These are phyloP conservation scores for Fusarium denticulatum DNA, from an alignment of 2,329 filamentous ascomycete genomes.

Conservation along the genomic window DNA sequence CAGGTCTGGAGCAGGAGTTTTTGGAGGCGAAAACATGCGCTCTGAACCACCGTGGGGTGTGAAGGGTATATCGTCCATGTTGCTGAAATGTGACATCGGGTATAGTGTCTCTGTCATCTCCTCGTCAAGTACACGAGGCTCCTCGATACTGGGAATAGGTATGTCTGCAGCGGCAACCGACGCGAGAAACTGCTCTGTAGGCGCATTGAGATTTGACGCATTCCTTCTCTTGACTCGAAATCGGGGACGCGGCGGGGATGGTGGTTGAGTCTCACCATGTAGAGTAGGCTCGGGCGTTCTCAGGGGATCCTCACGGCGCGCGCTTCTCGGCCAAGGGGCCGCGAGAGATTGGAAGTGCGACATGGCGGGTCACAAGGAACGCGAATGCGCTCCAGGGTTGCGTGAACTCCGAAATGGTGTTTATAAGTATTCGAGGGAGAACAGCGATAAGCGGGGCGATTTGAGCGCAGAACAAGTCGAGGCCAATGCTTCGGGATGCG, in stretches of 20 bases:
- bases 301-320: conserved; percentile 53
- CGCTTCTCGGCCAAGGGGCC: conserved; percentile 56
- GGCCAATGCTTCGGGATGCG: conserved; percentile 37
- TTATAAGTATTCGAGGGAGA: conserved; percentile 26
- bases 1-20: conserved; percentile 64
- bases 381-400: conserved; percentile 28
- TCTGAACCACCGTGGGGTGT: conserved; percentile 47
- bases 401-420: conserved; percentile 8
- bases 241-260: conserved; percentile 63
- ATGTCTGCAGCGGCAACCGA: conserved; percentile 73
- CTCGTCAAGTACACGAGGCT: conserved; percentile 58
- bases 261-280: conserved; percentile 50
- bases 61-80: conserved; percentile 47
- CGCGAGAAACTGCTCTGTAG: conserved; percentile 73
- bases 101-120: conserved; percentile 54
- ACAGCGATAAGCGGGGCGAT: conserved; percentile 3
- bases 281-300: conserved; percentile 64
- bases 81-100: conserved; percentile 49
- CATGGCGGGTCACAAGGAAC: conserved; percentile 50
- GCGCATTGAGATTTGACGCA: conserved; percentile 63
- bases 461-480: conserved; percentile 27
- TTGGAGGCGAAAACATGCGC: conserved; percentile 64
- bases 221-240: conserved; percentile 66
- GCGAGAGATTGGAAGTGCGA: conserved; percentile 57
- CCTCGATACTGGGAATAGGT: conserved; percentile 72